Evolutionary conservation across 805 yeast species (phyloP), one percentile per base, ranked within the genome.

Genomic region (Metschnikowia sp.): DNA sequence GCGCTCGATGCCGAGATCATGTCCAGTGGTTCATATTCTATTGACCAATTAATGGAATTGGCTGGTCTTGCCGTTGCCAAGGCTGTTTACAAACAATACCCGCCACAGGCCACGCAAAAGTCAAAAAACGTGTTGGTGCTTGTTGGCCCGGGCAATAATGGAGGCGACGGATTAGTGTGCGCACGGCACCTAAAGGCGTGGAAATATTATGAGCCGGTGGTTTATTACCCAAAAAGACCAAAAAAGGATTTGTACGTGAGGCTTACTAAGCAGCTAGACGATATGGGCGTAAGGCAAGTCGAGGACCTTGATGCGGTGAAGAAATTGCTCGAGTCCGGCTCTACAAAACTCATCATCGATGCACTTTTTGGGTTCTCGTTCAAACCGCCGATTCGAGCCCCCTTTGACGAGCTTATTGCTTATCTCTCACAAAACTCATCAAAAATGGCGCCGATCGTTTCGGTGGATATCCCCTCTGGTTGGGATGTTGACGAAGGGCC

Each of bases 111-210:
- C 46, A 4, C 13, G 8, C 22, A 33, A 7, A 30, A 11, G 4
- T 11, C 11, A 2, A 37, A 31, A 12, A 45, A 38, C 12, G 83
- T 90, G 1, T 68, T 91, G 36, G 77, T 94, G 1, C 71, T 94
- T 5, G 89, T 84, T 10, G 99, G 99, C 0, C 98, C 98, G 0
- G 99, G 99, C 1, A 94, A 94, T 61, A 94, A 94, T 61, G 92
- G 96, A 1, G 99, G 98, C 2, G 99, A 94, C 67, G 99, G 98
- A 0, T 70, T 94, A 11, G 99, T 94, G 1, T 96, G 97, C 29
- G 96, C 97, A 1, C 76, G 99, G 37, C 99, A 94, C 63, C 70
- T 94, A 52, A 80, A 81, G 54, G 68, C 90, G 10, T 82, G 94
- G 74, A 67, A 67, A 9, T 94, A 94, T 2, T 88, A 83, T 62